Percentiles rank a stretch among this genome's conserved stretches.
Conservation (phyloP, 495 filamentous ascomycete genomes). For the Penicillium mononematosum region DNA sequence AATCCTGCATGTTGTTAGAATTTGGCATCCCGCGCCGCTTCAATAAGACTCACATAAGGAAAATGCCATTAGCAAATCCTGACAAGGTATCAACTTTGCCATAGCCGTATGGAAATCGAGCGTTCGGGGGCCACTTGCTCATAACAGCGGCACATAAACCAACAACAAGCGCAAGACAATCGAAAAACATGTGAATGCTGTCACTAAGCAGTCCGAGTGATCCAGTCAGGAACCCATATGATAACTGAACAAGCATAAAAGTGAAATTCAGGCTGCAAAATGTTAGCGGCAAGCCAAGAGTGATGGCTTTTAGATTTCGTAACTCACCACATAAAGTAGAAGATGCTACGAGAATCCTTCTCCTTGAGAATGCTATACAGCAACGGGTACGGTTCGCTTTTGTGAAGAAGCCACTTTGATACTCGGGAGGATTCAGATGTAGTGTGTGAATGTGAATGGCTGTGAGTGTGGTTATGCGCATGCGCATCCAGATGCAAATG, state of each 20-base stretch:
- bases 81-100: conserved; percentile 96
- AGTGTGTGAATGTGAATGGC: conserved; percentile 42
- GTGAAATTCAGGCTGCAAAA: conserved; percentile 75
- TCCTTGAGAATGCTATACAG: conserved; percentile 82
- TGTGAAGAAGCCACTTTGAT: conserved; percentile 63
- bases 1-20: conserved; percentile 55
- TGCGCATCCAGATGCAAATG: conserved; percentile 29
- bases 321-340: conserved; percentile 90
- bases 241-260: conserved; percentile 94
- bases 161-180: conserved; percentile 88
- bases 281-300: conserved; percentile 15
- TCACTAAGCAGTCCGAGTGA: conserved; percentile 93
- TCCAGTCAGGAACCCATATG: conserved; percentile 88
- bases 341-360: conserved; percentile 92
- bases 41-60: conserved; percentile 70
- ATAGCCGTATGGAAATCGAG: conserved; percentile 89
- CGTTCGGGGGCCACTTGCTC: conserved; percentile 92
- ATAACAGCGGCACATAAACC: conserved; percentile 94
- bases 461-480: conserved; percentile 34
- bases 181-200: conserved; percentile 99
- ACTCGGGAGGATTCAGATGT: conserved; percentile 50
- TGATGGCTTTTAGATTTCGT: background rate
- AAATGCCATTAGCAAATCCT: conserved; percentile 95
- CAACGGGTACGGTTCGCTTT: conserved; percentile 68
- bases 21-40: background rate